Conservation (phyloP, 2,329 filamentous ascomycete species). For the Colletotrichum viniferum region DNA sequence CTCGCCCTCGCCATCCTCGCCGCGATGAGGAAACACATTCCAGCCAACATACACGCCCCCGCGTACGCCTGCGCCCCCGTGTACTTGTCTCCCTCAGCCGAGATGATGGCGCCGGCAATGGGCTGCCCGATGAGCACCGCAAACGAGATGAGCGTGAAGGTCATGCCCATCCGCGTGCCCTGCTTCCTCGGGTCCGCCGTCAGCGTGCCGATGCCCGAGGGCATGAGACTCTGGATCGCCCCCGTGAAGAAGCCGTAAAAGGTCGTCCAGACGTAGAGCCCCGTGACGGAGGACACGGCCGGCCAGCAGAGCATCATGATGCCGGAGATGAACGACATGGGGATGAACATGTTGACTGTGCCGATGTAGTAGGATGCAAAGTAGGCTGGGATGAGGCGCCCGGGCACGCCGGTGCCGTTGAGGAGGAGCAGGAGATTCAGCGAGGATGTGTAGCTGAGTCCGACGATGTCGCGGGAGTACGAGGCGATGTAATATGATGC, state of each 20-base stretch:
- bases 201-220: conserved; percentile 61
- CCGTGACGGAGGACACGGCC: conserved; percentile 50
- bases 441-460: conserved; percentile 50
- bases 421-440: conserved; percentile 68
- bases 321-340: conserved; percentile 45
- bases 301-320: conserved; percentile 62
- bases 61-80: conserved; percentile 54
- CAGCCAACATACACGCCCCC: conserved; percentile 46
- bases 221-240: conserved; percentile 70
- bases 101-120: conserved; percentile 54
- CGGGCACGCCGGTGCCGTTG: conserved; percentile 65
- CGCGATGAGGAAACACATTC: conserved; percentile 40
- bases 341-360: conserved; percentile 64
- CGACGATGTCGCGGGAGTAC: conserved; percentile 48
- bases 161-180: conserved; percentile 63
- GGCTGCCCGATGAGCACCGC: conserved; percentile 57
- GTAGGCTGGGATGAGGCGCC: conserved; percentile 62
- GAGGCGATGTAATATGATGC: conserved; percentile 63
- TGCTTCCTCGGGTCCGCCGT: conserved; percentile 56
- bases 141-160: conserved; percentile 60
- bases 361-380: conserved; percentile 65
- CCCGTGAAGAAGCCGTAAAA: conserved; percentile 70
- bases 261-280: conserved; percentile 65
- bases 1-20: conserved; percentile 44
- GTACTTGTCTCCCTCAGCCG: conserved; percentile 44